Conservation (phyloP, 768 basidiomycete species). For the Xerocomellus amylosporus region DNA sequence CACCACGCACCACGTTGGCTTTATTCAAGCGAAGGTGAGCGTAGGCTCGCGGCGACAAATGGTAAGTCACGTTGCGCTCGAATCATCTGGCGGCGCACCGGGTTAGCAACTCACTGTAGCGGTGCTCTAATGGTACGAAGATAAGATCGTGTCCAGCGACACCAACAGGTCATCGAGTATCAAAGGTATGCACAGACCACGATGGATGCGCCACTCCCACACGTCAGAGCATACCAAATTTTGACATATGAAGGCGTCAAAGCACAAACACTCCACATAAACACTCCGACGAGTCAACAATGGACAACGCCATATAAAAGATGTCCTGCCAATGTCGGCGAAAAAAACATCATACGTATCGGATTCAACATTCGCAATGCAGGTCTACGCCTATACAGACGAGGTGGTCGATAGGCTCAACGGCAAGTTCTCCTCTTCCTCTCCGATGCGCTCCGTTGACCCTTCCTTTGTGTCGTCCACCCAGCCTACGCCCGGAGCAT, state of each 20-base stretch:
- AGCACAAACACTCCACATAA: background rate
- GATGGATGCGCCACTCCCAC: background rate
- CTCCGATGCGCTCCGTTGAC: background rate
- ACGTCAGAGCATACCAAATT: background rate
- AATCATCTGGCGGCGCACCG: too few relatives aligned
- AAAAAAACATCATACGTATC: background rate
- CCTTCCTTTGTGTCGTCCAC: background rate
- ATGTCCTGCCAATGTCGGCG: background rate
- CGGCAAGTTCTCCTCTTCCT: background rate
- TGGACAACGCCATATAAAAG: background rate
- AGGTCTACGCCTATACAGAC: conserved; percentile 1
- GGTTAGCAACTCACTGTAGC: background rate
- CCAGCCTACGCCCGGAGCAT: conserved; percentile 1
- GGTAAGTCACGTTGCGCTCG: background rate
- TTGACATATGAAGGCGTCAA: background rate
- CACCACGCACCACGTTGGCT: background rate
- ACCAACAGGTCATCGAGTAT: background rate
- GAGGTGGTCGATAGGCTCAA: background rate
- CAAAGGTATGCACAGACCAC: background rate
- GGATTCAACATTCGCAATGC: background rate
- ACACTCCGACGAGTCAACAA: too few relatives aligned
- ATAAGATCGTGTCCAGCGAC: background rate
- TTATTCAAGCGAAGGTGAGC: background rate
- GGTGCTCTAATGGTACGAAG: background rate
- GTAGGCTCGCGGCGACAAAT: too few relatives aligned